Evolutionary conservation across 2,329 filamentous ascomycete genomes (phyloP), one percentile per base, ranked within the genome.

Genomic region (Monosporascus cannonballus): DNA sequence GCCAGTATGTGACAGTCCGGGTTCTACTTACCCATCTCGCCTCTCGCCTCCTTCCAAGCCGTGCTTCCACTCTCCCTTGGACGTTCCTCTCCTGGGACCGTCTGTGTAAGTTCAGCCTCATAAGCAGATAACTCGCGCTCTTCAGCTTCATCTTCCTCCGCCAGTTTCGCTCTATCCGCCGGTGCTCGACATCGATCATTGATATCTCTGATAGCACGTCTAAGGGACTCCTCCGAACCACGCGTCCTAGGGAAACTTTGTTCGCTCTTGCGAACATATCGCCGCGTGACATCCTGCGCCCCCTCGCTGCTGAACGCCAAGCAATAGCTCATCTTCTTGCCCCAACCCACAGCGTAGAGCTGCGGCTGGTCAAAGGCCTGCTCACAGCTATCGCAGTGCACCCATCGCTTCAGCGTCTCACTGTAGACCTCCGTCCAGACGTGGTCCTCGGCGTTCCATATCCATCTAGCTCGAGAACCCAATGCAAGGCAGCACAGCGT

Each of bases 341-440:
- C 85, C 94, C 94, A 99, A 54, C 92, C 93, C 71, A 97, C 90
- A 8, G 91, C 85, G 71, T 99, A 97, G 11, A 97, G 80, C 47
- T 89, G 82, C 49, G 94, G 94, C 65, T 93, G 91, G 68, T 99
- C 94, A 91, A 92, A 97, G 1, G 89, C 85, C 67, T 93, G 92
- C 69, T 99, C 94, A 66, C 93, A 96, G 38, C 86, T 86, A 69
- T 99, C 94, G 45, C 96, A 91, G 61, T 97, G 93, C 18, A 99
- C 80, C 94, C 94, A 99, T 67, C 91, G 84, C 69, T 88, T 86
- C 66, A 94, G 88, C 71, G 96, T 91, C 57, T 94, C 89, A 2
- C 92, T 96, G 73, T 96, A 99, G 15, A 97, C 87, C 65, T 97
- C 94, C 1, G 92, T 96, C 94, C 94, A 99, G 24, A 97, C 90